Conservation (phyloP, 1,284 basidiomycete genomes). For the Fomitopsis pinicola region DNA sequence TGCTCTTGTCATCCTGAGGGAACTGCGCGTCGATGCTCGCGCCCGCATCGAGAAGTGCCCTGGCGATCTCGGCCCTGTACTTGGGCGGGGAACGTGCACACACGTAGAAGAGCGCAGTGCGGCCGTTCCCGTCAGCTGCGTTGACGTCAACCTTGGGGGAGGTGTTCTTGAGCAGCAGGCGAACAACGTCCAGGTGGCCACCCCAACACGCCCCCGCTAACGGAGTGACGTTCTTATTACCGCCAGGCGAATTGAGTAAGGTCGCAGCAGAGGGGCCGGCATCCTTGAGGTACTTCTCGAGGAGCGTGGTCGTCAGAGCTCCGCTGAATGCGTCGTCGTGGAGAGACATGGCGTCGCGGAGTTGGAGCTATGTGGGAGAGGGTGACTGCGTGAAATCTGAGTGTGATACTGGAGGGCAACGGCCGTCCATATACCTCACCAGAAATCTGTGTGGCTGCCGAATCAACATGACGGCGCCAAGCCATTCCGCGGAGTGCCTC, state of each 20-base stretch:
- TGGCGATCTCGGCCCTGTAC: constrained; percentile 3
- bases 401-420: not conserved
- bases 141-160: constrained; percentile 1
- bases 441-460: too few species aligned
- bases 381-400: not conserved
- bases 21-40: not conserved
- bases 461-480: too few species aligned
- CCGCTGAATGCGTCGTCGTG: not conserved
- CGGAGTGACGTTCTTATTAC: not conserved
- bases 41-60: not conserved
- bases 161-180: constrained; percentile 1
- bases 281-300: not conserved
- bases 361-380: not conserved
- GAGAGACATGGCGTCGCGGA: not conserved
- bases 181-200: constrained; percentile 5
- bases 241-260: not conserved
- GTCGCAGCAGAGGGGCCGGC: not conserved
- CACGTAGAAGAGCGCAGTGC: constrained; percentile 5
- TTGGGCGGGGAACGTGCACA: not conserved
- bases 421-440: too few species aligned
- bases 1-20: not conserved
- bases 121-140: not conserved
- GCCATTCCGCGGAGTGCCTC: too few species aligned
- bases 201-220: constrained; percentile 3
- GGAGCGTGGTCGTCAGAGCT: not conserved